phyloP scores from a whole-genome alignment of 2,329 filamentous ascomycete species.

The Dothideomycetes sp. region DNA sequence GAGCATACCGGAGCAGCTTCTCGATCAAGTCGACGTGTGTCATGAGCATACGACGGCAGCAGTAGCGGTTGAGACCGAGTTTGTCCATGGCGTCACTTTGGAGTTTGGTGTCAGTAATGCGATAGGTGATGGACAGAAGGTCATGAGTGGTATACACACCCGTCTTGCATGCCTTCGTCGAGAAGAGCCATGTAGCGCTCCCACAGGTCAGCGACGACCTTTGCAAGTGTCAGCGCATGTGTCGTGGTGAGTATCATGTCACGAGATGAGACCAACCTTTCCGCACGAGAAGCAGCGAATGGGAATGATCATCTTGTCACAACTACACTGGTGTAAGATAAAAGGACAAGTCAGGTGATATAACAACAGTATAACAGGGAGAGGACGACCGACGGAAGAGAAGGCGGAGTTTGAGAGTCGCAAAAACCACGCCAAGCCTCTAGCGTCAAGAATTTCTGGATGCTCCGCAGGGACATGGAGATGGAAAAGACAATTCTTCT shows the following conservation, averaged over 20 bases:
- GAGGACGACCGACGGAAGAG: no score
- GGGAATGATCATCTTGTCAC: conserved; percentile 83
- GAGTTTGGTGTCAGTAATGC: conserved; percentile 2
- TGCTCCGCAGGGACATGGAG: not conserved
- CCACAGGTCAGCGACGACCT: conserved; percentile 98
- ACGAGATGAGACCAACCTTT: conserved; percentile 56
- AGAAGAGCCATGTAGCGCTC: conserved; percentile 88
- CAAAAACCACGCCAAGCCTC: conserved; percentile 1
- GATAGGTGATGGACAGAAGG: not conserved
- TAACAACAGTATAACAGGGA: no score
- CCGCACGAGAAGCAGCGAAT: conserved; percentile 98
- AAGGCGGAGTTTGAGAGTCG: no score
- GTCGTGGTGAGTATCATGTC: not conserved
- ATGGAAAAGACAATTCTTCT: conserved; percentile 6
- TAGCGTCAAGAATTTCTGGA: conserved; percentile 9
- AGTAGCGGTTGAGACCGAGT: conserved; percentile 89
- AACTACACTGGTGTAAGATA: no score
- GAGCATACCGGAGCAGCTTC: conserved; percentile 80
- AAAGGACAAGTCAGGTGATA: no score
- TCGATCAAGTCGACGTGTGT: conserved; percentile 98
- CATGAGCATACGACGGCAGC: conserved; percentile 99
- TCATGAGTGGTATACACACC: conserved; percentile 18
- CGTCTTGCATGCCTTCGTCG: conserved; percentile 49
- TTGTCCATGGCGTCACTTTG: conserved; percentile 89
- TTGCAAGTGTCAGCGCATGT: conserved; percentile 9